These are phyloP conservation scores for Tagetes erecta DNA, from an alignment of 129 eudicot species.

Conservation along the genomic window DNA sequence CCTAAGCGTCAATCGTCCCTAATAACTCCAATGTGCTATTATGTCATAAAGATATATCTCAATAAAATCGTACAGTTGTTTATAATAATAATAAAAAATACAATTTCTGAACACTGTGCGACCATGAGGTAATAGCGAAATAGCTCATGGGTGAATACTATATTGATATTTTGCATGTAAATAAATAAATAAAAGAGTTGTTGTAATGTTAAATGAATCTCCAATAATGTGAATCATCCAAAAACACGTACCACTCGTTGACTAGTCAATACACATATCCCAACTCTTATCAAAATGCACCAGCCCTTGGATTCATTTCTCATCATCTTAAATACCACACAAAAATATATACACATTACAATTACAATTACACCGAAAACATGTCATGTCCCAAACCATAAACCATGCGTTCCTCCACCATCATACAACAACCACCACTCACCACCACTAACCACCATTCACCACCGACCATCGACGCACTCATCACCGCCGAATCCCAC, in stretches of 20 bases:
- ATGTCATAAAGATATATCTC: too few species aligned
- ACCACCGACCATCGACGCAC: slow-evolving; percentile 33
- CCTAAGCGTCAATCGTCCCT: too few species aligned
- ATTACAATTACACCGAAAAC: slow-evolving; percentile 6
- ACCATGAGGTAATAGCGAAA: background rate
- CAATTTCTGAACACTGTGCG: too few species aligned
- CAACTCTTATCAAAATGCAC: background rate
- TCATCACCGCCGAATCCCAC: slow-evolving; percentile 45
- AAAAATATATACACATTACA: too few species aligned
- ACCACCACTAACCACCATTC: slow-evolving; percentile 35
- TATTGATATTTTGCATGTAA: background rate
- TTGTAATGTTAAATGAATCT: background rate
- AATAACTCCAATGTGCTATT: too few species aligned
- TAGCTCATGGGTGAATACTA: slow-evolving; percentile 2
- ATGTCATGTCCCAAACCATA: slow-evolving; percentile 50
- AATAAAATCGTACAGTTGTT: too few species aligned
- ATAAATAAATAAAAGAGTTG: slow-evolving; percentile 23
- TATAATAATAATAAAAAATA: too few species aligned
- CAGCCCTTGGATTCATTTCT: too few species aligned
- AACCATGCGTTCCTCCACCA: slow-evolving; percentile 45
- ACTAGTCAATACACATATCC: slow-evolving; percentile 38
- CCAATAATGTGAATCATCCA: slow-evolving; percentile 33
- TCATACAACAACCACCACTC: slow-evolving; percentile 32
- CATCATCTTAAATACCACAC: too few species aligned
- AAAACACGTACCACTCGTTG: slow-evolving; percentile 21